phyloP scores from a whole-genome alignment of 108 stramenopile species.

The Cylindrotheca closterium region DNA sequence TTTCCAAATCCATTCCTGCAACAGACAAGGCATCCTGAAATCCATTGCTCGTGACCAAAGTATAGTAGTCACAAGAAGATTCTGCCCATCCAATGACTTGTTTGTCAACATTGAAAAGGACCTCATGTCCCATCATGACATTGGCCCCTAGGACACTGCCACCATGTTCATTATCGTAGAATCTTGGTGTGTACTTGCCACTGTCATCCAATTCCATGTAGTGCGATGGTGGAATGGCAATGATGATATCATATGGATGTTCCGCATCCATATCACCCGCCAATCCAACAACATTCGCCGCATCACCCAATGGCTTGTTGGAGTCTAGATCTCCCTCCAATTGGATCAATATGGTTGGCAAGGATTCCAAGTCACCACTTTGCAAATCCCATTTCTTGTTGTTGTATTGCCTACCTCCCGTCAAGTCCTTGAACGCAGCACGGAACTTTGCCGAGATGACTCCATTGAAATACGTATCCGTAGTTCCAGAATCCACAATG shows the following conservation, averaged over 20 bases:
- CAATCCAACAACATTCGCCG: slow-evolving; percentile 52
- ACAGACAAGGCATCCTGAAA: slow-evolving; percentile 5
- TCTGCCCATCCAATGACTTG: slow-evolving; percentile 17
- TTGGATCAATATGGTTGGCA: slow-evolving; percentile 86
- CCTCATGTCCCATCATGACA: slow-evolving; percentile 90
- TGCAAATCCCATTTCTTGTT: slow-evolving; percentile 29
- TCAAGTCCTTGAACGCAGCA: slow-evolving; percentile 17
- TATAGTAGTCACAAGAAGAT: slow-evolving; percentile 14
- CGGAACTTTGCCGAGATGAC: slow-evolving; percentile 21
- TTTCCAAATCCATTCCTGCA: not conserved
- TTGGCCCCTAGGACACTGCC: slow-evolving; percentile 76
- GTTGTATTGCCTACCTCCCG: slow-evolving; percentile 13
- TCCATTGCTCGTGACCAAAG: not conserved
- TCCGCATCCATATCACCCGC: slow-evolving; percentile 58
- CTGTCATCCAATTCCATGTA: slow-evolving; percentile 76
- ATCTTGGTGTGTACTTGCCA: slow-evolving; percentile 51
- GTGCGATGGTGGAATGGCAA: slow-evolving; percentile 73
- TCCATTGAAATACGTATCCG: slow-evolving; percentile 74
- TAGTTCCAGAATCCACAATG: slow-evolving; percentile 89
- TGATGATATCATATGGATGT: slow-evolving; percentile 64
- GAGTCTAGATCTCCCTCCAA: slow-evolving; percentile 28
- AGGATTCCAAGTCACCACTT: slow-evolving; percentile 41
- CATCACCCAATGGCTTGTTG: slow-evolving; percentile 34
- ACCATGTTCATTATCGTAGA: slow-evolving; percentile 59
- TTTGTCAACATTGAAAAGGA: slow-evolving; percentile 74